phyloP scores from a whole-genome alignment of 169 alveolate genomes.

The Plasmodium reichenowi region DNA sequence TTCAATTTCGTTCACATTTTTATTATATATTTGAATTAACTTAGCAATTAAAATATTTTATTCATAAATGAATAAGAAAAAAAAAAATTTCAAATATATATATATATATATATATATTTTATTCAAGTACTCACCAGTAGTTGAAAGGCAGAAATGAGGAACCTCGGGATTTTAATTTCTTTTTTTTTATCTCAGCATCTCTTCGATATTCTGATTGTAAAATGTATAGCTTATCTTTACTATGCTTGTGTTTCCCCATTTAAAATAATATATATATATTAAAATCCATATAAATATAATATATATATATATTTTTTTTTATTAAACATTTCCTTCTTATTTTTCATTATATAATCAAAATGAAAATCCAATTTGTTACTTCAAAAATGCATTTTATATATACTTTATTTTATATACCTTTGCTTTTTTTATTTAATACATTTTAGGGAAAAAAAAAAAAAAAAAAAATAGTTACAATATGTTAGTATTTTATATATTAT shows the following conservation, averaged over 20 bases:
- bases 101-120: no score
- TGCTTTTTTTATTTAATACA: no score
- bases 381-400: not conserved
- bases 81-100: no score
- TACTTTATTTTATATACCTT: no score
- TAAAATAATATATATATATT: conserved; percentile 4
- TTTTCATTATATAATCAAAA: conserved; percentile 1
- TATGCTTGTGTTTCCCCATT: conserved; percentile 94
- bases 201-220: conserved; percentile 90
- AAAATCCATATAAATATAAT: conserved; percentile 7
- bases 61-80: no score
- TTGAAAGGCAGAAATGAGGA: conserved; percentile 54
- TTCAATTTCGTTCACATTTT: not conserved
- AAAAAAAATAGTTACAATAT: no score
- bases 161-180: conserved; percentile 61
- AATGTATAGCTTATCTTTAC: conserved; percentile 93
- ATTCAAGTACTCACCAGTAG: conserved; percentile 36
- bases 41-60: no score
- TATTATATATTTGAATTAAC: not conserved
- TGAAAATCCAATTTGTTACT: not conserved
- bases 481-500: no score
- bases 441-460: no score
- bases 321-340: not conserved
- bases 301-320: no score
- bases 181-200: conserved; percentile 86